Conservation (phyloP, 192 early-diverging fungal genomes). For the Mortierella hygrophila region DNA sequence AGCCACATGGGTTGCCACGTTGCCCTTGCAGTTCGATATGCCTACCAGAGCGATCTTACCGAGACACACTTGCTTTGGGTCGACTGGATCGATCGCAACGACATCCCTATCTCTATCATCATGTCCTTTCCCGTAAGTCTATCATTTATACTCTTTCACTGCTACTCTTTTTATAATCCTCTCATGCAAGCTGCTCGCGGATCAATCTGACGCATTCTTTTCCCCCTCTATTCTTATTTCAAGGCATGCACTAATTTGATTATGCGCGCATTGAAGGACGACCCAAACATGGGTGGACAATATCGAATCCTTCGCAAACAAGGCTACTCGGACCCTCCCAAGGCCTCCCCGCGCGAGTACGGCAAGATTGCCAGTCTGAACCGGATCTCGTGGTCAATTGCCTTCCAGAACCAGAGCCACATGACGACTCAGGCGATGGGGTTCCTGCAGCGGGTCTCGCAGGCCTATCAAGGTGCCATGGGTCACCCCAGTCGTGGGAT, state of each 20-base stretch:
- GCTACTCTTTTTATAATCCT: neutral
- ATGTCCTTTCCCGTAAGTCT: neutral
- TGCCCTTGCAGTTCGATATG: neutral
- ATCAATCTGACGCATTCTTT: neutral
- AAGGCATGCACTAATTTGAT: neutral
- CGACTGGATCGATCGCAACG: neutral
- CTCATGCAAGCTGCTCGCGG: neutral
- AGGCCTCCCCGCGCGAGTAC: neutral
- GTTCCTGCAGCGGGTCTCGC: slow-evolving; percentile 8
- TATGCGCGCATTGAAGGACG: neutral
- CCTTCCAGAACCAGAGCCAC: neutral
- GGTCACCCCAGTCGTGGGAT: neutral
- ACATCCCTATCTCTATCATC: neutral
- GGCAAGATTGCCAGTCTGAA: neutral
- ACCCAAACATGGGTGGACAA: neutral
- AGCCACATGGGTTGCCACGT: neutral
- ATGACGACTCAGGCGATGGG: slow-evolving; percentile 3
- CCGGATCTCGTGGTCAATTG: neutral
- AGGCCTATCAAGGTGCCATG: slow-evolving; percentile 2
- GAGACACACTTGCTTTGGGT: slow-evolving; percentile 1
- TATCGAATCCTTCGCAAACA: neutral
- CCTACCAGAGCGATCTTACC: neutral
- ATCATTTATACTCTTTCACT: neutral
- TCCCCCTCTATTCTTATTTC: no score
- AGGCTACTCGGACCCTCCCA: neutral